Evolutionary conservation across 208 protist genomes (phyloP), one percentile per base, ranked within the genome.

Genomic region (Trypanosoma vivax): DNA sequence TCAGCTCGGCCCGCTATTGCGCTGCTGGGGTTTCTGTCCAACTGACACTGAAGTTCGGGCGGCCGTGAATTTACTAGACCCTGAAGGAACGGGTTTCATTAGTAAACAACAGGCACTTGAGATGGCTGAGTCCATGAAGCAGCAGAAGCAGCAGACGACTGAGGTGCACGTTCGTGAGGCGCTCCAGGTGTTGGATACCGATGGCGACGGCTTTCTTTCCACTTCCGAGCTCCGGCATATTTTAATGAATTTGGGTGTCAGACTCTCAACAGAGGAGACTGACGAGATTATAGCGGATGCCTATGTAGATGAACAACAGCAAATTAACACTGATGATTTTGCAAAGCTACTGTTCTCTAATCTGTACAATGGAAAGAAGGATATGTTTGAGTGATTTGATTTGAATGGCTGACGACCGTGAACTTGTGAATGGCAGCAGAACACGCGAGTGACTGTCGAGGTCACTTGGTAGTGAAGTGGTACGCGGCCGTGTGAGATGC

Each of bases 1-100:
- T 25, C 96, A 99, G 78, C 77, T 99, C 5, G 98, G 98, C 55
- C 94, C 90, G 29, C 95, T 99, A 23, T 98, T 99, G 92, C 93
- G 98, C 40, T 97, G 97, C 10, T 77, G 99, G 13, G 98, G 98
- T 14, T 83, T 97, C 52, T 98, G 96, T 77, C 97, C 96, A 19
- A 92, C 94, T 3, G 76, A 95, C 56, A 87, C 82, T 21, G 97
- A 99, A 69, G 68, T 99, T 19, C 79, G 86, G 38, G 88, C 96
- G 37, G 96, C 98, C 76, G 88, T 97, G 38, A 90, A 94, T 24
- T 78, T 98, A 25, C 89, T 98, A 2, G 97, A 99, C 64, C 79
- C 90, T 4, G 92, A 98, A 54, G 80, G 81, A 35, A 92, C 79
- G 56, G 97, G 96, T 45, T 83, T 74, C 24, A 96, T 99, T 46